Conservation (phyloP, 2,329 filamentous ascomycete species). For the Ceratocystis colombiana region DNA sequence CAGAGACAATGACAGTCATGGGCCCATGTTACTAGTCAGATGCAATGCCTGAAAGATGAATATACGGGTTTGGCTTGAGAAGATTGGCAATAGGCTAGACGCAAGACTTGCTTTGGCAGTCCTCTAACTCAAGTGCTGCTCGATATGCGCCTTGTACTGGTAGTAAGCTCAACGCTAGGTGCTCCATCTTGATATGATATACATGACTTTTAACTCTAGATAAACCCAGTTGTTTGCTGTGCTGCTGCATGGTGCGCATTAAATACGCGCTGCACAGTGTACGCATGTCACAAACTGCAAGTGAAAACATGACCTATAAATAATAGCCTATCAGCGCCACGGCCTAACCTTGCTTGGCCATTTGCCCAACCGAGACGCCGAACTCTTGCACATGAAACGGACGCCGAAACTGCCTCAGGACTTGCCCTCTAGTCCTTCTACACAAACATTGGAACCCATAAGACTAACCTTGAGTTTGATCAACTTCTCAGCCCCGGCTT, state of each 20-base stretch:
- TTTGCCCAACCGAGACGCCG: neutral
- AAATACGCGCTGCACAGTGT: neutral
- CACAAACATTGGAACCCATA: neutral
- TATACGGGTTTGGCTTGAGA: neutral
- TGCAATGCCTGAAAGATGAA: neutral
- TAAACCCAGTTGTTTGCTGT: neutral
- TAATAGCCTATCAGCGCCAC: neutral
- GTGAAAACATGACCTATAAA: neutral
- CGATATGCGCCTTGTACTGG: neutral
- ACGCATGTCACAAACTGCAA: neutral
- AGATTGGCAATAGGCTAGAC: neutral
- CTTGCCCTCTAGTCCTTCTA: neutral
- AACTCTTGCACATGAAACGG: neutral
- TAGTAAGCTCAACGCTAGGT: neutral
- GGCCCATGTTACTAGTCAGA: neutral
- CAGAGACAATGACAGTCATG: neutral
- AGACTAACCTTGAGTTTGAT: neutral
- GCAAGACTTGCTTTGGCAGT: neutral
- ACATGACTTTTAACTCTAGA: neutral
- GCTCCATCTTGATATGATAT: neutral
- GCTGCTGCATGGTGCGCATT: neutral
- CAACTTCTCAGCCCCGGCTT: neutral
- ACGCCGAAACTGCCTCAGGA: neutral
- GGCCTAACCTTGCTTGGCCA: neutral
- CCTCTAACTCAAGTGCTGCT: neutral